phyloP scores from a whole-genome alignment of 2,329 filamentous ascomycete genomes.

The Geosmithia putterillii region DNA sequence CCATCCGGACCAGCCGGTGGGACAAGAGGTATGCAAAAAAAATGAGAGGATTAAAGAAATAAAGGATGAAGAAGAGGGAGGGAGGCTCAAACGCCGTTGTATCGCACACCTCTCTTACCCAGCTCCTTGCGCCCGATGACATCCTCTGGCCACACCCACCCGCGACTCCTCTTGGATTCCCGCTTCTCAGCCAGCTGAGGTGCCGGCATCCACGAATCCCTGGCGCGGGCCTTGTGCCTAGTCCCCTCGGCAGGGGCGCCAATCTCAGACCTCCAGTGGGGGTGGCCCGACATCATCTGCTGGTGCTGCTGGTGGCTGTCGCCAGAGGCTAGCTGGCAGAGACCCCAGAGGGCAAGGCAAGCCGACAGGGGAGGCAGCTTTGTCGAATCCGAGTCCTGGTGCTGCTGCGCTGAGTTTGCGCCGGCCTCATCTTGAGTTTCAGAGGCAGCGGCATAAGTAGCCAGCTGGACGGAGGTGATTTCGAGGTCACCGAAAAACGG shows the following conservation, averaged over 20 bases:
- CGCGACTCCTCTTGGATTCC: constrained; percentile 59
- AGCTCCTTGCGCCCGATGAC: constrained; percentile 60
- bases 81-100: constrained; percentile 18
- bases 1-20: not conserved
- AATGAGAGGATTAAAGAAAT: not conserved
- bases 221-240: constrained; percentile 53
- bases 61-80: not conserved
- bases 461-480: constrained; percentile 49
- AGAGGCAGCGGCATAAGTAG: constrained; percentile 20
- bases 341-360: constrained; percentile 63
- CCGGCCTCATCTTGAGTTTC: constrained; percentile 17
- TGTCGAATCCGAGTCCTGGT: not conserved
- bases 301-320: constrained; percentile 38
- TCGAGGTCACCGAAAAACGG: constrained; percentile 88
- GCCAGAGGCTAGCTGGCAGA: constrained; percentile 49
- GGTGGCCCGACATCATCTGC: constrained; percentile 41
- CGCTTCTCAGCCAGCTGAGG: constrained; percentile 63
- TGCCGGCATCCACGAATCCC: constrained; percentile 66
- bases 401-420: too few species aligned
- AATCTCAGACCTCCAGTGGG: constrained; percentile 57
- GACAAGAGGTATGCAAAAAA: not conserved
- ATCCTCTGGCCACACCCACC: constrained; percentile 69
- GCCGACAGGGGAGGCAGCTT: constrained; percentile 46
- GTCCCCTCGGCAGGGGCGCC: constrained; percentile 64
- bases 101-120: constrained; percentile 51